phyloP scores from a whole-genome alignment of 495 filamentous ascomycete species.

The Penicillium silybi region DNA sequence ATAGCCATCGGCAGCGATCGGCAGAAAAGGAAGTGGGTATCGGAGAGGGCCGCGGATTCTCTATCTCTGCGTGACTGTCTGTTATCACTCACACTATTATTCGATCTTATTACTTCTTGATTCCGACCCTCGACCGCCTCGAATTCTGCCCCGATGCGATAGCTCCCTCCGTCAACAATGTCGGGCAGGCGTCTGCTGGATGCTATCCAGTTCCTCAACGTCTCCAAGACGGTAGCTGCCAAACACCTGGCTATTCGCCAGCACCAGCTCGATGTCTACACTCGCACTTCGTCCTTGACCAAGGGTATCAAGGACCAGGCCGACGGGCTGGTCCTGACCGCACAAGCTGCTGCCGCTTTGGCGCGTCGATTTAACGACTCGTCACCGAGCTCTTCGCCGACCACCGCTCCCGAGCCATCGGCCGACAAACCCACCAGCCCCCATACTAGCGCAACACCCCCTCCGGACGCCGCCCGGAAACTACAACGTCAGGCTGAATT shows the following conservation, averaged over 20 bases:
- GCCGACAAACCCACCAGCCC: conserved; percentile 5
- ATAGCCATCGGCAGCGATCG: conserved; percentile 1
- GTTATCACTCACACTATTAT: conserved; percentile 12
- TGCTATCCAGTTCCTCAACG: conserved; percentile 71
- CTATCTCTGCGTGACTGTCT: conserved; percentile 13
- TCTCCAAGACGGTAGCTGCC: conserved; percentile 68
- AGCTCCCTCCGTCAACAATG: conserved; percentile 41
- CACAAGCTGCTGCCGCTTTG: conserved; percentile 58
- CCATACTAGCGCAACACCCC: conserved; percentile 16
- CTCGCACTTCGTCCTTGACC: conserved; percentile 69
- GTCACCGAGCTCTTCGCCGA: conserved; percentile 16
- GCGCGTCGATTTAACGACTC: conserved; percentile 53
- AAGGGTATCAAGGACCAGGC: conserved; percentile 61
- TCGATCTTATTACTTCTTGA: conserved; percentile 13
- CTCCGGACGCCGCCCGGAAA: conserved; percentile 33
- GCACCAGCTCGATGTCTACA: conserved; percentile 75
- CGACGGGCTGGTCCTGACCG: conserved; percentile 59
- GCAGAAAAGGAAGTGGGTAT: conserved; percentile 11
- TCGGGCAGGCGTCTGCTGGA: conserved; percentile 72
- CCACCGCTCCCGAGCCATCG: conserved; percentile 16
- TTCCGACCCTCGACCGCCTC: conserved; percentile 1
- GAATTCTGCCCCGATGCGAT: conserved; percentile 9
- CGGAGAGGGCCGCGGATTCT: conserved; percentile 22
- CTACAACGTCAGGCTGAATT: conserved; percentile 52
- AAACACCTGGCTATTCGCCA: conserved; percentile 77